Conservation (phyloP, 2,329 filamentous ascomycete species). For the Penicillium sp. region DNA sequence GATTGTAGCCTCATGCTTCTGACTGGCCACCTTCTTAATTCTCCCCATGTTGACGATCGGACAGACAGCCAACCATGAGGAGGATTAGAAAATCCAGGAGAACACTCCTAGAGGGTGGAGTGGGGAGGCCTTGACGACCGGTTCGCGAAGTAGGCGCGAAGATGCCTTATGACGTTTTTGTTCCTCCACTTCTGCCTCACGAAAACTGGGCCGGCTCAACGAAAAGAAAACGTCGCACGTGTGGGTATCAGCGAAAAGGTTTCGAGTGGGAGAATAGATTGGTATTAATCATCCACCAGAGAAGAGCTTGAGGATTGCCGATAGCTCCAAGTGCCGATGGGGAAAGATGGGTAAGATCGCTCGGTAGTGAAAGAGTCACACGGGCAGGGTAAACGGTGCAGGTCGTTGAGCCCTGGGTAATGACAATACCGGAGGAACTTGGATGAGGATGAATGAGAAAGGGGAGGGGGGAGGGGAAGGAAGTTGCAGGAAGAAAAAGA, state of each 20-base stretch:
- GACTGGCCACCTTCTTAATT: slow-evolving; percentile 54
- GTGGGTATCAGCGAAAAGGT: not conserved
- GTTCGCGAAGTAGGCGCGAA: slow-evolving; percentile 32
- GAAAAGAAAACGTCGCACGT: slow-evolving; percentile 1
- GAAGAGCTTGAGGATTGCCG: slow-evolving; percentile 8
- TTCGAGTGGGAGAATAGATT: not conserved
- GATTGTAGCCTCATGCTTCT: slow-evolving; percentile 53
- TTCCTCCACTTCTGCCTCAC: slow-evolving; percentile 28
- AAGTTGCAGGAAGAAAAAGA: slow-evolving; percentile 10
- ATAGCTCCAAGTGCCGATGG: slow-evolving; percentile 17
- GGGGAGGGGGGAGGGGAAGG: slow-evolving; percentile 4
- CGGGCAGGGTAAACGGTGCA: slow-evolving; percentile 41
- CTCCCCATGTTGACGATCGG: slow-evolving; percentile 47
- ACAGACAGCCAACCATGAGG: slow-evolving; percentile 43
- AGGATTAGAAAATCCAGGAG: slow-evolving; percentile 26
- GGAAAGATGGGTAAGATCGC: slow-evolving; percentile 21
- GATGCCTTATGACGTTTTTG: slow-evolving; percentile 42
- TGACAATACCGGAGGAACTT: slow-evolving; percentile 9
- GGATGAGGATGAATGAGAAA: slow-evolving; percentile 5
- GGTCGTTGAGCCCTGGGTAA: slow-evolving; percentile 36
- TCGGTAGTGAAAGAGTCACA: slow-evolving; percentile 26
- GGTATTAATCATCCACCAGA: slow-evolving; percentile 6
- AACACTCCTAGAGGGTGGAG: slow-evolving; percentile 29
- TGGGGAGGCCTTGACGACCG: slow-evolving; percentile 28
- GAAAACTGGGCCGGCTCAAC: slow-evolving; percentile 23